Evolutionary conservation across 345 rosid species (phyloP), one percentile per base, ranked within the genome.

Genomic region (Leavenworthia alabamica): DNA sequence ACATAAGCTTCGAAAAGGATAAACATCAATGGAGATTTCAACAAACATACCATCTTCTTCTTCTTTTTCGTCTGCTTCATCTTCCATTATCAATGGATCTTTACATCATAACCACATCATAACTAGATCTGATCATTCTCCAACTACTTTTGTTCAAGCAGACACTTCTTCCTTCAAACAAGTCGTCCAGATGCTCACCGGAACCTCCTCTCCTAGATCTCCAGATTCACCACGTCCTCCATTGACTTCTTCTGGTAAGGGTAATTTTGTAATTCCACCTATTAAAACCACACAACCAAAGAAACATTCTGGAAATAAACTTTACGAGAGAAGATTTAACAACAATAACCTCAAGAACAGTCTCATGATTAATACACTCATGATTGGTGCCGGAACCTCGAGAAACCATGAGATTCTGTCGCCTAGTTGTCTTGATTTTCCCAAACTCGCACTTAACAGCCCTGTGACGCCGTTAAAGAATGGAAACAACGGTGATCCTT

Each of bases 81-180:
- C 67, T 59, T 49, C 70, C 26, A 71, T 55, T 16, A n/a, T 22
- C 77, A 68, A 71, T 56, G 81, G 80, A 33, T 48, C 56, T 26
- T 64, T 65, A 16, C 68, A 61, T 68, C 84, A 76, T n/a, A n/a
- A n/a, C 45, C 78, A 73, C 71, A 77, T 90, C 59, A 71, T 88
- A 64, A 70, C 98, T 77, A 72, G 95, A 80, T 86, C 95, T 82
- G 89, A 95, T 75, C 93, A 93, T 53, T 86, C 84, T 70, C 98
- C 98, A 12, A 91, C 98, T n/a, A 91, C 98, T 60, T 91, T 91
- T 56, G 96, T 91, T 46, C 98, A 91, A 62, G 94, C 94, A 1
- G 94, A 91, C 81, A 75, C 93, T 47, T 70, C 88, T 42, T 80
- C 76, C 72, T 91, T 88, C 90, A 91, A n/a, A n/a, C n/a, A n/a